Evolutionary conservation across 192 early-diverging fungal species (phyloP).

Genomic region (Helicostylum pulchrum): DNA sequence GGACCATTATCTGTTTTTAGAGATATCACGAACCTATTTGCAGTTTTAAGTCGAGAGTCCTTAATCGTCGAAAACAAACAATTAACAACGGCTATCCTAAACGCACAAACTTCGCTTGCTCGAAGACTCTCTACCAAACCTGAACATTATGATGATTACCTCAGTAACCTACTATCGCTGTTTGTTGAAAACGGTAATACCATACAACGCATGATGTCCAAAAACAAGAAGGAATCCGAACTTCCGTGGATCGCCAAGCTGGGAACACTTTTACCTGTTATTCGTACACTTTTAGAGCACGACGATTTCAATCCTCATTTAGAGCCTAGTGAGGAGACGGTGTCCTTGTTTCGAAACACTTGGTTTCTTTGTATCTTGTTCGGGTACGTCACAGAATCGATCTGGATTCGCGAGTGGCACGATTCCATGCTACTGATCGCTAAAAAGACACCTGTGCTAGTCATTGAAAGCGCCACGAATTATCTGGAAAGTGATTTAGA

Average conservation of each 20-base stretch:
- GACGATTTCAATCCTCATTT: conserved; percentile 55
- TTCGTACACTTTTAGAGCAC: conserved; percentile 57
- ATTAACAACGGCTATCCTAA: conserved; percentile 33
- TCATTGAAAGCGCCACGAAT: conserved; percentile 63
- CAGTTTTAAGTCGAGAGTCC: conserved; percentile 39
- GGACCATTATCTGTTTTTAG: conserved; percentile 50
- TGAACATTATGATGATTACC: conserved; percentile 51
- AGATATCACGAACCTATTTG: conserved; percentile 57
- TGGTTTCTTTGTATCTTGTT: conserved; percentile 87
- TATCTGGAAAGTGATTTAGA: conserved; percentile 86
- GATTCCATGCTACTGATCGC: conserved; percentile 68
- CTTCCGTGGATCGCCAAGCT: conserved; percentile 42
- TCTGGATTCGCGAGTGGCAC: conserved; percentile 75
- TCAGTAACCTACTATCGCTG: conserved; percentile 46
- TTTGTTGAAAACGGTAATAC: conserved; percentile 60
- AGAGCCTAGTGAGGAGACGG: conserved; percentile 56
- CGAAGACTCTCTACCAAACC: conserved; percentile 41
- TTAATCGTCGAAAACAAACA: conserved; percentile 10
- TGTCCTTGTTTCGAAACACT: conserved; percentile 75
- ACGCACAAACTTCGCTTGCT: conserved; percentile 45
- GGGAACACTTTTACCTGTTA: conserved; percentile 58
- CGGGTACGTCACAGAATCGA: conserved; percentile 66
- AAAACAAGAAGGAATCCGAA: conserved; percentile 41
- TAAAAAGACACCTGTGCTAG: conserved; percentile 77
- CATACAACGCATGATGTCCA: conserved; percentile 44